A percentile compares a stretch with the other conserved stretches of the same genome.
These are phyloP conservation scores for Gillenia trifoliata DNA, from an alignment of 306 rosid genomes.

Conservation along the genomic window DNA sequence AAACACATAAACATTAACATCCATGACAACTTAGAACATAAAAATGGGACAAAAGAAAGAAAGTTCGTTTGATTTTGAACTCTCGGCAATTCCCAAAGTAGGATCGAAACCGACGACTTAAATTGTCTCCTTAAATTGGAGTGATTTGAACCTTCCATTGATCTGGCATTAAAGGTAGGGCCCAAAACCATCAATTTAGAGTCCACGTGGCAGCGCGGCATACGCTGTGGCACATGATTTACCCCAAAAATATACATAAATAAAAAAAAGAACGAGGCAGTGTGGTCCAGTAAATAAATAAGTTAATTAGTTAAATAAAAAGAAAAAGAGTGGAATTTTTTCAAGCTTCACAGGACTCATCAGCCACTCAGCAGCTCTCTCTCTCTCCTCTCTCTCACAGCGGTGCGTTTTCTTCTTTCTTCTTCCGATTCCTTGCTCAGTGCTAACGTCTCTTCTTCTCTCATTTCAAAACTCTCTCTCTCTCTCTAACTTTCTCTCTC, in stretches of 20 bases:
- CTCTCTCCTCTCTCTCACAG: background rate
- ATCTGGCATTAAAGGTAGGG: background rate
- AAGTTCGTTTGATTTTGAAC: background rate
- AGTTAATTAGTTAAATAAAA: background rate
- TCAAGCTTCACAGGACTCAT: background rate
- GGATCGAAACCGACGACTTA: background rate
- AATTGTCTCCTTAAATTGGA: background rate
- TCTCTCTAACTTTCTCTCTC: background rate
- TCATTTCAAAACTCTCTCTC: background rate
- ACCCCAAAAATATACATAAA: background rate
- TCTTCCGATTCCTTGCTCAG: background rate
- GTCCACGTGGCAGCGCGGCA: background rate
- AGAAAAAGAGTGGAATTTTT: background rate
- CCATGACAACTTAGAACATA: background rate
- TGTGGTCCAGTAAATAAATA: background rate
- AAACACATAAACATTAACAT: background rate
- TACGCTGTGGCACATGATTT: background rate
- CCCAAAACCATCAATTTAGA: background rate
- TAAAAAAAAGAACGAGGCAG: background rate
- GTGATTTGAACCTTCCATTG: background rate
- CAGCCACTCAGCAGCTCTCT: background rate
- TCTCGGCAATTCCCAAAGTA: background rate
- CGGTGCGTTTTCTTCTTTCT: background rate
- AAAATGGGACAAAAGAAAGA: background rate
- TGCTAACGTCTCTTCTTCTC: background rate